These are phyloP conservation scores for Plasmodium berghei DNA, from an alignment of 169 alveolate genomes.

Conservation along the genomic window DNA sequence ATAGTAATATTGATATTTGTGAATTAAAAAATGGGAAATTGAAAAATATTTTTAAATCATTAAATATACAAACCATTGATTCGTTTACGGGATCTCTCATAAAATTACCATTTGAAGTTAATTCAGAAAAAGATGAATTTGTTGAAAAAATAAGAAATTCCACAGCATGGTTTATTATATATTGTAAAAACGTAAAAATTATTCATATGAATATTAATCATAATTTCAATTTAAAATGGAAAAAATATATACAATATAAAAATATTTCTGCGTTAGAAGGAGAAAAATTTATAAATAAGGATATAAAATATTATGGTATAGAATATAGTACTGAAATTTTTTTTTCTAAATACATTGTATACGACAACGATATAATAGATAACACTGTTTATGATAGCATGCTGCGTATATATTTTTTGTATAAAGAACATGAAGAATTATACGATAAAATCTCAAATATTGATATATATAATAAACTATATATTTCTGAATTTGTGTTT, in stretches of 20 bases:
- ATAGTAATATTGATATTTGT: neutral
- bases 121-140: constrained; percentile 4
- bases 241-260: neutral
- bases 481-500: neutral
- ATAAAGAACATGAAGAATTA: constrained; percentile 15
- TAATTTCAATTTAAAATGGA: constrained; percentile 14
- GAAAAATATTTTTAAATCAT: constrained; percentile 11
- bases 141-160: constrained; percentile 21
- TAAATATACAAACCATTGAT: constrained; percentile 7
- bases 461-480: neutral
- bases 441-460: neutral
- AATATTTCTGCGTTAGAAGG: constrained; percentile 18
- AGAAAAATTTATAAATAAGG: neutral
- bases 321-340: constrained; percentile 1
- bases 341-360: constrained; percentile 10
- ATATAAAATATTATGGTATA: constrained; percentile 10
- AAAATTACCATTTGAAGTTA: constrained; percentile 12
- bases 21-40: constrained; percentile 1
- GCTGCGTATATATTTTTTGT: constrained; percentile 15
- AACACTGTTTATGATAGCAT: neutral
- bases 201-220: constrained; percentile 30
- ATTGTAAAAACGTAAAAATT: constrained; percentile 16
- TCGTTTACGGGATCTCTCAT: constrained; percentile 47
- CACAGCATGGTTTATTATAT: constrained; percentile 24
- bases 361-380: neutral